Evolutionary conservation across 495 filamentous ascomycete species (phyloP).

Genomic region (Xylaria curta): DNA sequence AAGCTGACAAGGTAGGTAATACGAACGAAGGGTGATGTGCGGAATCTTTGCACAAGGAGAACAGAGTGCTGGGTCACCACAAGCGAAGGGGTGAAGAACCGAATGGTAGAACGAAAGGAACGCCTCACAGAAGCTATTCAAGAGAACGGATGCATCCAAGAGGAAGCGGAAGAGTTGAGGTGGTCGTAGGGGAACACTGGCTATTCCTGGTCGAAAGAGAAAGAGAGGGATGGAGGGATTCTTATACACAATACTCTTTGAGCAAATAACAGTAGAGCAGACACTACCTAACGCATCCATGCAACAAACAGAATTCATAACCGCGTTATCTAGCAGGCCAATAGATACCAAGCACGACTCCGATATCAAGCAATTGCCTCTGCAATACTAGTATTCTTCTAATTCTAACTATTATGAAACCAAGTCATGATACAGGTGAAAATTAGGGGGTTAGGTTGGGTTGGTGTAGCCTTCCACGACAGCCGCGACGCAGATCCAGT

Average conservation of each 20-base stretch:
- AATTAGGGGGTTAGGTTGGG: not conserved
- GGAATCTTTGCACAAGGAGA: constrained; percentile 4
- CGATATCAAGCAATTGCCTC: not conserved
- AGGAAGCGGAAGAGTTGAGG: constrained; percentile 8
- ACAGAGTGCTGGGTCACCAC: not conserved
- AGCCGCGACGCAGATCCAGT: not conserved
- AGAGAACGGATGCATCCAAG: constrained; percentile 28
- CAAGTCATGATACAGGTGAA: not conserved
- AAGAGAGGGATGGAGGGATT: not conserved
- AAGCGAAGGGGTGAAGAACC: not conserved
- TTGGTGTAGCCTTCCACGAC: constrained; percentile 23
- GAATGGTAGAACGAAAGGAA: constrained; percentile 12
- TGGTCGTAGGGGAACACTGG: not conserved
- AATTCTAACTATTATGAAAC: not conserved
- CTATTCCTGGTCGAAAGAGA: not conserved
- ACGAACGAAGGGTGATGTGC: constrained; percentile 21
- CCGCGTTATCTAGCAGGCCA: not conserved
- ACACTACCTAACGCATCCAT: not conserved
- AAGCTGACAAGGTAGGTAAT: constrained; percentile 1
- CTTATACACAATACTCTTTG: not conserved
- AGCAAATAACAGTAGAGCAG: not conserved
- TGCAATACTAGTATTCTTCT: too few species aligned
- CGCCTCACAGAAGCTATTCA: constrained; percentile 28
- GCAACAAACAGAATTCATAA: not conserved
- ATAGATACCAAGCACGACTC: not conserved